These are phyloP conservation scores for Serendipita sp. DNA, from an alignment of 768 basidiomycete genomes.

Conservation along the genomic window DNA sequence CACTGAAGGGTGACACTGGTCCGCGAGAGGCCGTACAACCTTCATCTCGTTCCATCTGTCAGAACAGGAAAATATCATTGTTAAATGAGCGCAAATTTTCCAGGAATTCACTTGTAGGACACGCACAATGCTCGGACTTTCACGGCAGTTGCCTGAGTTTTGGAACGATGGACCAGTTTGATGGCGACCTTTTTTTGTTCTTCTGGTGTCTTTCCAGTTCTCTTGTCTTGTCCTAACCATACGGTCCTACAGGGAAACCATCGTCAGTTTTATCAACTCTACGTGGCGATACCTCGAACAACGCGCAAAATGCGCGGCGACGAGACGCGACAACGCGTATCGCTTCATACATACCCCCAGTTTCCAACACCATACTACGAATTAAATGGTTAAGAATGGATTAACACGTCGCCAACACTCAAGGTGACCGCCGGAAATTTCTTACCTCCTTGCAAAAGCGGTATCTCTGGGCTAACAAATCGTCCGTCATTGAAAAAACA, in stretches of 20 bases:
- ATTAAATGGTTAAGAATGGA: background rate
- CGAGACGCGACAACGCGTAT: conserved; percentile 15
- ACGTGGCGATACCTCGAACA: background rate
- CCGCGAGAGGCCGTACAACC: conserved; percentile 70
- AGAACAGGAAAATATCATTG: background rate
- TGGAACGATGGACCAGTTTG: conserved; percentile 79
- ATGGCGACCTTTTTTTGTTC: conserved; percentile 55
- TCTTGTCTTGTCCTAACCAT: conserved; percentile 21
- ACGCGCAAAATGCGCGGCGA: background rate
- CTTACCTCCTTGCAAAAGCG: conserved; percentile 61
- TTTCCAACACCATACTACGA: conserved; percentile 74
- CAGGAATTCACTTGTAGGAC: background rate
- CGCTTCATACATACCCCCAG: conserved; percentile 70
- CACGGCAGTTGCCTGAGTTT: conserved; percentile 73
- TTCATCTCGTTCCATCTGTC: conserved; percentile 97
- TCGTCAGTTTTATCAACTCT: conserved; percentile 25
- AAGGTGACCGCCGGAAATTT: conserved; percentile 1
- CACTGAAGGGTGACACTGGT: conserved; percentile 79
- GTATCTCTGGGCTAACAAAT: conserved; percentile 49
- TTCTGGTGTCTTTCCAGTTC: conserved; percentile 25
- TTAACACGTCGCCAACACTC: background rate
- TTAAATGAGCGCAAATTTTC: background rate
- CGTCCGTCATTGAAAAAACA: conserved; percentile 62
- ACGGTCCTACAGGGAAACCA: conserved; percentile 34
- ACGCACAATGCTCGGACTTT: conserved; percentile 75